phyloP scores from a whole-genome alignment of 2,329 filamentous ascomycete genomes.

The Stemphylium beticola region DNA sequence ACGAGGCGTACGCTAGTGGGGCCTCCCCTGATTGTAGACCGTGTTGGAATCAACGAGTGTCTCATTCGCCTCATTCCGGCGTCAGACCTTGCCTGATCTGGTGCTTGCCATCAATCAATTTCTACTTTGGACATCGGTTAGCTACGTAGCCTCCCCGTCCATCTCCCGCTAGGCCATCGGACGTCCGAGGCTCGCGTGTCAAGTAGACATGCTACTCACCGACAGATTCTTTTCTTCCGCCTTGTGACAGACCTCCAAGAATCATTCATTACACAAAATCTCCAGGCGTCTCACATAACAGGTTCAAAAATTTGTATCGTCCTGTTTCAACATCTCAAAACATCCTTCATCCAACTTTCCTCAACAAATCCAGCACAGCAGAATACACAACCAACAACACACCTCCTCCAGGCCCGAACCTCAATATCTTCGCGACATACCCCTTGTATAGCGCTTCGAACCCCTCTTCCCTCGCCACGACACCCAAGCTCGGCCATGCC shows the following conservation, averaged over 20 bases:
- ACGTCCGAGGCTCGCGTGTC: not conserved
- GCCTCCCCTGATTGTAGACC: slow-evolving; percentile 23
- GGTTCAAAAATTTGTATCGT: no score
- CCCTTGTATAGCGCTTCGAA: slow-evolving; percentile 39
- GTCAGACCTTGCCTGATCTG: not conserved
- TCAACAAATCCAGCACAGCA: slow-evolving; percentile 31
- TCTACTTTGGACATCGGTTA: slow-evolving; percentile 11
- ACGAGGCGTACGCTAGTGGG: slow-evolving; percentile 33
- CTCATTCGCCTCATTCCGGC: slow-evolving; percentile 11
- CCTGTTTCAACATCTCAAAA: no score
- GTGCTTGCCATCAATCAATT: slow-evolving; percentile 11
- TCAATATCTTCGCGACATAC: slow-evolving; percentile 40
- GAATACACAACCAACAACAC: slow-evolving; percentile 40
- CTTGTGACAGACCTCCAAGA: no score
- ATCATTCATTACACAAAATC: no score
- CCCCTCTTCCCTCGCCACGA: slow-evolving; percentile 38
- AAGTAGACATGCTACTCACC: not conserved
- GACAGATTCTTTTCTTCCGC: no score
- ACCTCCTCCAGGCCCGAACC: slow-evolving; percentile 40
- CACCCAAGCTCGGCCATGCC: slow-evolving; percentile 37
- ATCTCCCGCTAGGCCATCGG: slow-evolving; percentile 3
- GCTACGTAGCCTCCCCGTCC: not conserved
- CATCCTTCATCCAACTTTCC: slow-evolving; percentile 17
- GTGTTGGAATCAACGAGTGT: slow-evolving; percentile 8
- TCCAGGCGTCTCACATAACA: no score